Conservation (phyloP, 139 green algal genomes). For the Volvox reticuliferus region DNA sequence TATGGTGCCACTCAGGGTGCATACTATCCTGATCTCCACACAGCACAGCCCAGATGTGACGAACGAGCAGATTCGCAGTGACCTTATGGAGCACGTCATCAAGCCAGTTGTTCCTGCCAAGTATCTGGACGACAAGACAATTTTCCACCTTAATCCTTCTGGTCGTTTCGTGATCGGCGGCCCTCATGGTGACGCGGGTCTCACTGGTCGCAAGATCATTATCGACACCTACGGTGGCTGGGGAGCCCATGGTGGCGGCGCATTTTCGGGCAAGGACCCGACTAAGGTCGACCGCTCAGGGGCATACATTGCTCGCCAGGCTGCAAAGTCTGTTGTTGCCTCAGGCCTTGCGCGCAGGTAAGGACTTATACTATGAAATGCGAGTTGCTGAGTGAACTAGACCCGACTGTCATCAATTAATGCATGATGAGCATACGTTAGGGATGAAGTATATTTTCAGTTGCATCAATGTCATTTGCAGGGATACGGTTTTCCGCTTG, state of each 20-base stretch:
- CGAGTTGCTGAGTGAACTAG: too few species aligned
- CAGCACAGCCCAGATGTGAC: conserved; percentile 93
- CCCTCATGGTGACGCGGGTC: conserved; percentile 96
- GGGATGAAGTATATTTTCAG: too few species aligned
- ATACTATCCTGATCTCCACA: conserved; percentile 99
- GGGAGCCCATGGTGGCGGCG: conserved; percentile 98
- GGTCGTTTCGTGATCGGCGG: conserved; percentile 98
- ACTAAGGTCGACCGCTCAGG: conserved; percentile 90
- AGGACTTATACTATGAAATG: too few species aligned
- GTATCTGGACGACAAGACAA: conserved; percentile 99
- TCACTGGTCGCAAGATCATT: conserved; percentile 99
- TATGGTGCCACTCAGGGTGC: conserved; percentile 93
- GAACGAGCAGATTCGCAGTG: conserved; percentile 96
- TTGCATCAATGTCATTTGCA: too few species aligned
- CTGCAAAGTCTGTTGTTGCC: conserved; percentile 97
- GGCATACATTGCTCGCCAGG: conserved; percentile 99
- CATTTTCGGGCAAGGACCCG: conserved; percentile 98
- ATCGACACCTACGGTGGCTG: conserved; percentile 99
- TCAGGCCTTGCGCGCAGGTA: conserved; percentile 87
- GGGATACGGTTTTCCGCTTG: too few species aligned
- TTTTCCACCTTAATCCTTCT: conserved; percentile 99
- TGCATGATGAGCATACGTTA: too few species aligned
- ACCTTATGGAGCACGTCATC: conserved; percentile 98
- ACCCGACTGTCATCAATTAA: too few species aligned
- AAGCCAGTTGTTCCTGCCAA: conserved; percentile 97